These are phyloP conservation scores for Fusarium sp. DNA, from an alignment of 2,329 filamentous ascomycete species.

Conservation along the genomic window DNA sequence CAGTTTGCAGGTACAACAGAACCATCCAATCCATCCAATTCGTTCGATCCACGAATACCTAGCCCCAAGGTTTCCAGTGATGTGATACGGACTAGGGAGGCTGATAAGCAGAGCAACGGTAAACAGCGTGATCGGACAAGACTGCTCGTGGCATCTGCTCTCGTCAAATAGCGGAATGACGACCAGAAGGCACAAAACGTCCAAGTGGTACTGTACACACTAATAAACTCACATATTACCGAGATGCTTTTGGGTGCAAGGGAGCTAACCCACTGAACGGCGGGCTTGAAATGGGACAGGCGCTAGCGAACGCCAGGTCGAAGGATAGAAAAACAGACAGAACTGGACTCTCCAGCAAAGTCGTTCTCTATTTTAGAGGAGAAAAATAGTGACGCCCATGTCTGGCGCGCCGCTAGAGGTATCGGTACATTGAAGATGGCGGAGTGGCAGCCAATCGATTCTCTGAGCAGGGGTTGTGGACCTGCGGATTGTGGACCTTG, in stretches of 20 bases:
- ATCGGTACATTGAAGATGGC: slow-evolving; percentile 38
- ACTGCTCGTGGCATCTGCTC: not conserved
- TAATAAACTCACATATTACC: not conserved
- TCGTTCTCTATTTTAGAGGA: slow-evolving; percentile 14
- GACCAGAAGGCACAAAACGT: not conserved
- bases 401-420: slow-evolving; percentile 23
- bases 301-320: slow-evolving; percentile 39
- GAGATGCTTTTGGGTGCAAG: slow-evolving; percentile 7
- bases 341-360: slow-evolving; percentile 19
- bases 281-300: slow-evolving; percentile 34
- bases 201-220: not conserved
- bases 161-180: not conserved
- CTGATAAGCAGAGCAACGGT: slow-evolving; percentile 6
- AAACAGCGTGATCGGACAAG: not conserved
- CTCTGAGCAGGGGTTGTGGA: slow-evolving; percentile 37
- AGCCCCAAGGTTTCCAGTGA: not conserved
- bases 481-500: slow-evolving; percentile 38
- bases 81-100: not conserved
- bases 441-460: slow-evolving; percentile 38
- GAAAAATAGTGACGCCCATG: not conserved
- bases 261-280: slow-evolving; percentile 29
- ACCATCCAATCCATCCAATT: not conserved
- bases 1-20: slow-evolving; percentile 7
- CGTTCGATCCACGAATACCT: slow-evolving; percentile 15
- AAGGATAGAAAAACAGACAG: slow-evolving; percentile 40